Evolutionary conservation across 2,329 filamentous ascomycete species (phyloP), one percentile per base, ranked within the genome.

Genomic region (Alternaria postmessia): DNA sequence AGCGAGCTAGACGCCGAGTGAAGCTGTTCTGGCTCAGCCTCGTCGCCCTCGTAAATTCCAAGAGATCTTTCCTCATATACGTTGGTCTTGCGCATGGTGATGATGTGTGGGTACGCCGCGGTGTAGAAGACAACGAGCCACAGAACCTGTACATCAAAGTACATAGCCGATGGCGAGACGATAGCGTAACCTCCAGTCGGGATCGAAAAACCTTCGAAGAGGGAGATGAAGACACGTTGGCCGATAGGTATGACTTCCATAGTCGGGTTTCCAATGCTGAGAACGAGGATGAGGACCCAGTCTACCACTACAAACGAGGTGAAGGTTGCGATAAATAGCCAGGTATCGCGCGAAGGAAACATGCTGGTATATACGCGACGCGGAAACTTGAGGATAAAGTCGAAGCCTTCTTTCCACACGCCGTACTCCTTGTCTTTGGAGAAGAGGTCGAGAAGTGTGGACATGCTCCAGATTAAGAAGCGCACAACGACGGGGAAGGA

Each of bases 171-270:
- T 1, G 65, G 67, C 34, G 61, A 54, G 46, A 69, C 67, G 28
- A 70, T 67, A 18, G 67, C 66, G 51, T 68, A 70, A 20, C 67
- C 67, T 63, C 67, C 67, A 18, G 67, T 64, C 0, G 67, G 67
- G 46, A 69, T 69, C 18, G 67, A 70, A 44, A 70, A 70, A 12
- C 65, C 65, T 59, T 69, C 63, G 54, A 69, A 69, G 5, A 69
- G 63, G 43, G 67, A 61, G 41, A 67, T 66, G 59, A 69, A 67
- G 38, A 69, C 54, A 20, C 67, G 67, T 34, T 58, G 67, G 24
- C 67, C 67, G 20, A 67, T 36, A 3, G 67, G 67, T 12, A 69
- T 61, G 24, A 55, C 67, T 49, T 69, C 67, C 59, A 69, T 64
- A 7, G 63, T 69, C 26, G 67, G 63, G 34, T 69, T 69, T 12